A percentile compares a stretch with the other conserved stretches of the same genome.
Conservation (phyloP, 768 basidiomycete species). For the Podaxis rugospora region DNA sequence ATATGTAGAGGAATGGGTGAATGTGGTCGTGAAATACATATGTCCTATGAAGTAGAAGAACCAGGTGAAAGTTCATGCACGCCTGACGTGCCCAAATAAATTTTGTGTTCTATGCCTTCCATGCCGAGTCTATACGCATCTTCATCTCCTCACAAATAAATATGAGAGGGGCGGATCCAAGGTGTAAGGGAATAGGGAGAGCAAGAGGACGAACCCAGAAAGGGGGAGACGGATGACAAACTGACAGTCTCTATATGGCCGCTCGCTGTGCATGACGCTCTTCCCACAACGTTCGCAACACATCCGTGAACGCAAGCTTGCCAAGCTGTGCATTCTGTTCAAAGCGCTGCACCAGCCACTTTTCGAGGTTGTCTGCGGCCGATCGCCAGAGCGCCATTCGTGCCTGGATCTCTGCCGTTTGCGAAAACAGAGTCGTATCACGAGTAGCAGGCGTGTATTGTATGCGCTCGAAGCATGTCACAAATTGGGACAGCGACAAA, state of each 20-base stretch:
- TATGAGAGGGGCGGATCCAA: conserved; percentile 1
- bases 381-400: conserved; percentile 77
- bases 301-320: conserved; percentile 86
- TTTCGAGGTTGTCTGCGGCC: conserved; percentile 79
- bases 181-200: background rate
- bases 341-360: conserved; percentile 84
- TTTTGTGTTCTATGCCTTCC: conserved; percentile 9
- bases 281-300: conserved; percentile 76
- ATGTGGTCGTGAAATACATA: background rate
- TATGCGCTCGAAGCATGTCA: conserved; percentile 88
- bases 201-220: background rate
- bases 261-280: conserved; percentile 41
- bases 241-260: background rate
- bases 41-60: background rate
- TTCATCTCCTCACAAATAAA: conserved; percentile 4
- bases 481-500: conserved; percentile 91
- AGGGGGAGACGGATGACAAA: background rate
- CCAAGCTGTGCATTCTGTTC: conserved; percentile 90
- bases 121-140: background rate
- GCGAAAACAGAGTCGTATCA: conserved; percentile 67
- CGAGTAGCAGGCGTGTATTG: conserved; percentile 71
- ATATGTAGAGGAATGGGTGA: background rate
- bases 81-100: background rate
- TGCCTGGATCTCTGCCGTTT: conserved; percentile 91
- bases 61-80: background rate